phyloP scores from a whole-genome alignment of 306 rosid genomes.

The Geum urbanum region DNA sequence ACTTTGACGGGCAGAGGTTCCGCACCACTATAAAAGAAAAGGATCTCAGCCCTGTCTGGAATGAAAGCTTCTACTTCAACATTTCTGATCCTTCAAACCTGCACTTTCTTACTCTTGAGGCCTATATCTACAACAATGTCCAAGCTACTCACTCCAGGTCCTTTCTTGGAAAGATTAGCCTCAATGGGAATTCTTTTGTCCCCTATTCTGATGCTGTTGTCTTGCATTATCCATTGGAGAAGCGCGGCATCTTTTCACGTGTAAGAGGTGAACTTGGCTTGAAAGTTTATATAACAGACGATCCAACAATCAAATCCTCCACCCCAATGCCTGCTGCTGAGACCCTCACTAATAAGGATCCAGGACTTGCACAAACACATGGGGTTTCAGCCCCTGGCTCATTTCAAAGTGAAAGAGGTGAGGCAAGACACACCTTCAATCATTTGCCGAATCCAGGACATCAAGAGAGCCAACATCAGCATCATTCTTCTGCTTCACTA shows the following conservation, averaged over 20 bases:
- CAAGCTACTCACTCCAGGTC: slow-evolving; percentile 49
- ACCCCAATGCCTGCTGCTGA: slow-evolving; percentile 34
- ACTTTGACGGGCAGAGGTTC: slow-evolving; percentile 69
- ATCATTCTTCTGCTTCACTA: slow-evolving; percentile 36
- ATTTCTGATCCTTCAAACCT: slow-evolving; percentile 74
- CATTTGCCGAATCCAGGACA: slow-evolving; percentile 54
- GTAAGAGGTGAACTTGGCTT: slow-evolving; percentile 85
- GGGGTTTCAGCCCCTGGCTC: slow-evolving; percentile 23
- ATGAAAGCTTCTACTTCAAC: slow-evolving; percentile 76
- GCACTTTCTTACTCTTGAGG: slow-evolving; percentile 64
- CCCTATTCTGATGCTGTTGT: slow-evolving; percentile 76
- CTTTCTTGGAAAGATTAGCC: slow-evolving; percentile 67
- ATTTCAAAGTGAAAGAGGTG: slow-evolving; percentile 26
- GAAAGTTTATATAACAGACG: slow-evolving; percentile 59
- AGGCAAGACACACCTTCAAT: slow-evolving; percentile 57
- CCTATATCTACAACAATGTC: slow-evolving; percentile 47
- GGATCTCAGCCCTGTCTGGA: slow-evolving; percentile 84
- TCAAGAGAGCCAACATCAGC: slow-evolving; percentile 33
- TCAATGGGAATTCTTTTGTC: slow-evolving; percentile 75
- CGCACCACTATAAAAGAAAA: slow-evolving; percentile 67
- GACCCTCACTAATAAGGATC: slow-evolving; percentile 27
- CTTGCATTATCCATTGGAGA: slow-evolving; percentile 75
- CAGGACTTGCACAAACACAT: slow-evolving; percentile 27
- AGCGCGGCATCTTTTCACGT: slow-evolving; percentile 63
- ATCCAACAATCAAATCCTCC: slow-evolving; percentile 55